phyloP scores from a whole-genome alignment of 2,329 filamentous ascomycete genomes.

The Pezicula radicicola region DNA sequence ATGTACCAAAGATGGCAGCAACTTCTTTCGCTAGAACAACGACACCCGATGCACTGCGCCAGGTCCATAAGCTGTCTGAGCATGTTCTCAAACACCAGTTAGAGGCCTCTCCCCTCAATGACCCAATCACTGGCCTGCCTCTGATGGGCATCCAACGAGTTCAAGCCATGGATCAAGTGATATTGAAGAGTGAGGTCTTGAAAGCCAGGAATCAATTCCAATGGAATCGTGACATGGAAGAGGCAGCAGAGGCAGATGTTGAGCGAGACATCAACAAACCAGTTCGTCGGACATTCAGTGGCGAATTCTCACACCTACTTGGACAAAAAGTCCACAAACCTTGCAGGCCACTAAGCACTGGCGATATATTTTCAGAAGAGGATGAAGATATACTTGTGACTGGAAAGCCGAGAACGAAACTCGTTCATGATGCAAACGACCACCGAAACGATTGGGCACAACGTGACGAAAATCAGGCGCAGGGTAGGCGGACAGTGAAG shows the following conservation, averaged over 20 bases:
- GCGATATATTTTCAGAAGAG: constrained; percentile 19
- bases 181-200: constrained; percentile 33
- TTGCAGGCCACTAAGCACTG: constrained; percentile 19
- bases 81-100: constrained; percentile 39
- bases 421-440: constrained; percentile 13
- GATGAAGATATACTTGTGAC: constrained; percentile 6
- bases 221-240: constrained; percentile 33
- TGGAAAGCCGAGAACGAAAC: constrained; percentile 8
- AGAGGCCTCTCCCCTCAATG: constrained; percentile 27
- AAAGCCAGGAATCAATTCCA: constrained; percentile 44
- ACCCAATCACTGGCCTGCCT: constrained; percentile 8
- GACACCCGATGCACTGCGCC: constrained; percentile 38
- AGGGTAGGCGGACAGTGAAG: constrained; percentile 18
- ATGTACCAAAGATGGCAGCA: constrained; percentile 53
- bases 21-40: constrained; percentile 53
- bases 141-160: constrained; percentile 14
- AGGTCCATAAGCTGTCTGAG: constrained; percentile 42
- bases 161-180: constrained; percentile 19
- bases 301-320: constrained; percentile 16
- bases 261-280: constrained; percentile 24
- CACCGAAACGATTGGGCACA: constrained; percentile 51
- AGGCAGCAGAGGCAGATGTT: constrained; percentile 29
- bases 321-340: constrained; percentile 2
- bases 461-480: constrained; percentile 41
- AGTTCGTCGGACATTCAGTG: constrained; percentile 31